A percentile compares a stretch with the other conserved stretches of the same genome.
Evolutionary conservation across 345 rosid genomes (phyloP).

Genomic region (Sisymbrium altissimum): DNA sequence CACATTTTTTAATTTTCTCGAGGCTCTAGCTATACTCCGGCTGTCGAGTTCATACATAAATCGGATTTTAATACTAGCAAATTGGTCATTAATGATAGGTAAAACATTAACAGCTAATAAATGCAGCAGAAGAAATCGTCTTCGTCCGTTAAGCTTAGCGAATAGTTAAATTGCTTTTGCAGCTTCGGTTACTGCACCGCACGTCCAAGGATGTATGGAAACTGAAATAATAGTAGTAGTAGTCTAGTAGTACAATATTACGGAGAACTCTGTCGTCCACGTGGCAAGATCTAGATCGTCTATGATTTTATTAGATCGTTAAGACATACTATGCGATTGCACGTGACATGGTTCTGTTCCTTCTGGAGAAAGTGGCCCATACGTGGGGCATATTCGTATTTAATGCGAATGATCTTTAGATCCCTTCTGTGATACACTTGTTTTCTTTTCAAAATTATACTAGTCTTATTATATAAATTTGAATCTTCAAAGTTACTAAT

Average conservation of each 20-base stretch:
- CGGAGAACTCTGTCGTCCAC: background rate
- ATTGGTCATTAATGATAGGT: constrained; percentile 5
- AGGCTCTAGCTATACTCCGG: background rate
- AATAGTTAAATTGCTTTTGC: constrained; percentile 7
- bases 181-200: constrained; percentile 29
- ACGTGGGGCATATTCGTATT: constrained; percentile 38
- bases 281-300: constrained; percentile 27
- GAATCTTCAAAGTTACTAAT: too few species aligned
- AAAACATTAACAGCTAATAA: constrained; percentile 19
- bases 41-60: background rate
- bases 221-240: background rate
- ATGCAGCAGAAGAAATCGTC: constrained; percentile 8
- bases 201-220: constrained; percentile 28
- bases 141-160: constrained; percentile 1
- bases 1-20: background rate
- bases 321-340: constrained; percentile 11
- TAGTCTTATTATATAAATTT: too few species aligned
- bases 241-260: background rate
- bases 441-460: constrained; percentile 3
- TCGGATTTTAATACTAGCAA: background rate
- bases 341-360: constrained; percentile 24
- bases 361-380: constrained; percentile 32
- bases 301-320: constrained; percentile 4
- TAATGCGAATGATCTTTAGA: constrained; percentile 29
- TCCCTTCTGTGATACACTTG: constrained; percentile 21